These are phyloP conservation scores for Fusarium oxysporum DNA, from an alignment of 2,329 filamentous ascomycete genomes.

Conservation along the genomic window DNA sequence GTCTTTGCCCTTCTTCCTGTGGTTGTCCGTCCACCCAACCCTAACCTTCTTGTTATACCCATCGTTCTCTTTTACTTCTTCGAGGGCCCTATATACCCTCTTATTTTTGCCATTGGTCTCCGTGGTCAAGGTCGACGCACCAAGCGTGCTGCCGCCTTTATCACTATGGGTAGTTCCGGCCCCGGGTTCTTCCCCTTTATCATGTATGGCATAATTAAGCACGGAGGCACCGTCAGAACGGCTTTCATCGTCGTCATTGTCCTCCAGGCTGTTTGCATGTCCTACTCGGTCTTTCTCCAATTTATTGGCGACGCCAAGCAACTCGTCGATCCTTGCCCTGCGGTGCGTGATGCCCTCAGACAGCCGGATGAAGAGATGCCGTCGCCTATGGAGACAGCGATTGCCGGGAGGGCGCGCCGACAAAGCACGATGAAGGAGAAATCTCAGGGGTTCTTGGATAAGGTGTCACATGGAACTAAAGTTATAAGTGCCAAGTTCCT, in stretches of 20 bases:
- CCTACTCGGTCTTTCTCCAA: slow-evolving; percentile 63
- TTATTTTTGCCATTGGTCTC: slow-evolving; percentile 83
- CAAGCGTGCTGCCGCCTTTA: slow-evolving; percentile 80
- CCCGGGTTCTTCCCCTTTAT: slow-evolving; percentile 81
- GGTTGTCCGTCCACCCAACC: slow-evolving; percentile 57
- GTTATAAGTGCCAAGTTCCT: slow-evolving; percentile 44
- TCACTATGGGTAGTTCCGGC: slow-evolving; percentile 80
- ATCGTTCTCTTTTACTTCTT: slow-evolving; percentile 80
- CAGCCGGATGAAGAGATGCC: slow-evolving; percentile 39
- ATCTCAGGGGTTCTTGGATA: slow-evolving; percentile 38
- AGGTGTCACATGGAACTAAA: slow-evolving; percentile 41
- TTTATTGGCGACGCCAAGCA: slow-evolving; percentile 59
- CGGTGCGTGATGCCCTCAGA: slow-evolving; percentile 33
- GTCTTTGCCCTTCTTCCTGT: slow-evolving; percentile 64
- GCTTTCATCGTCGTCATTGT: slow-evolving; percentile 73
- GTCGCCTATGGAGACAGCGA: slow-evolving; percentile 31
- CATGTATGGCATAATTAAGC: slow-evolving; percentile 73
- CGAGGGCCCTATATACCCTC: slow-evolving; percentile 84
- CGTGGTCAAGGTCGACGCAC: slow-evolving; percentile 83
- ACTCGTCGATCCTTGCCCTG: slow-evolving; percentile 54
- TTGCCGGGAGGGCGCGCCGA: slow-evolving; percentile 24
- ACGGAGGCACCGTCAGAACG: slow-evolving; percentile 69
- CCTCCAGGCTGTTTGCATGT: slow-evolving; percentile 58
- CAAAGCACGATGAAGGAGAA: slow-evolving; percentile 34
- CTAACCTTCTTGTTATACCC: slow-evolving; percentile 67